Conservation (phyloP, 257 asterid species). For the Henckelia pumila region DNA sequence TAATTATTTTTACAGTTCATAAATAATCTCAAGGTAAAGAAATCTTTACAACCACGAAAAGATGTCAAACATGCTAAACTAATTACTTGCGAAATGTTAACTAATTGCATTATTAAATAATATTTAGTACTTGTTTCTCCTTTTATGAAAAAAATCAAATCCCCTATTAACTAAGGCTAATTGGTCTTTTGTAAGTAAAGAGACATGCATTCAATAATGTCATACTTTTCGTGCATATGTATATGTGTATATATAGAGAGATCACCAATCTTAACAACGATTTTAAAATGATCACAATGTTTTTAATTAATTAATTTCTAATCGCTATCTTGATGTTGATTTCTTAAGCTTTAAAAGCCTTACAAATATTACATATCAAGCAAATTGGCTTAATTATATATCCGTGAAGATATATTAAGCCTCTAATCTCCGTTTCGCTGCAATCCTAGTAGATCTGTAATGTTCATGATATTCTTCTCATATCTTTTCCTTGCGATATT, state of each 20-base stretch:
- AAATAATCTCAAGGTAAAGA: no score
- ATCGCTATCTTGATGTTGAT: not conserved
- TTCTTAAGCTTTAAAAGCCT: constrained; percentile 23
- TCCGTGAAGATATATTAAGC: constrained; percentile 6
- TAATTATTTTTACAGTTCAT: no score
- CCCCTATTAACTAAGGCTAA: no score
- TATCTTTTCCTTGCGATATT: not conserved
- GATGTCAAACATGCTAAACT: not conserved
- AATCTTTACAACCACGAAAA: no score
- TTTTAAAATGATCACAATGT: constrained; percentile 24
- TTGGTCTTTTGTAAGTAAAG: not conserved
- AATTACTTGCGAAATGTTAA: not conserved
- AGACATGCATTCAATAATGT: constrained; percentile 15
- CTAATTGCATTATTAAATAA: not conserved
- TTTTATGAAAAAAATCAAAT: no score
- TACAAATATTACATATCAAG: constrained; percentile 4
- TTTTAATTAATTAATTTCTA: constrained; percentile 7
- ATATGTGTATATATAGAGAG: constrained; percentile 35
- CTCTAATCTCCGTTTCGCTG: not conserved
- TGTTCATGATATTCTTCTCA: not conserved
- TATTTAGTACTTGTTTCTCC: no score
- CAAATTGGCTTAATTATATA: not conserved
- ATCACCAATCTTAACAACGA: constrained; percentile 44
- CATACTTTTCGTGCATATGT: constrained; percentile 13
- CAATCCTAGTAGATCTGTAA: not conserved